A percentile compares a stretch with the other conserved stretches of the same genome.
phyloP scores from a whole-genome alignment of 805 yeast genomes.

The Ogataea pignaliae region DNA sequence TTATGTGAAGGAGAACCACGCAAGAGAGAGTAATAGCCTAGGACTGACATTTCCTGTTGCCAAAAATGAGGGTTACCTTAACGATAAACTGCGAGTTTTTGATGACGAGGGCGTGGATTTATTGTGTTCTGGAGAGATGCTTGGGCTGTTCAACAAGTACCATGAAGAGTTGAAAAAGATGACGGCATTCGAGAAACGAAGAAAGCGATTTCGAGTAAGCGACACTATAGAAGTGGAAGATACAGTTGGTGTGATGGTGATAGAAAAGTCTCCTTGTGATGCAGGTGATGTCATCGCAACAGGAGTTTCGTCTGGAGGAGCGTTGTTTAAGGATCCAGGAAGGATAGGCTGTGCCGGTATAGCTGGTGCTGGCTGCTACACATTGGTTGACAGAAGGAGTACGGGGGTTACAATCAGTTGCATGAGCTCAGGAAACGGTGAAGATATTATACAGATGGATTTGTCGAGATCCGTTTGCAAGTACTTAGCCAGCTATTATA shows the following conservation, averaged over 20 bases:
- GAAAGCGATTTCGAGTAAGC: too few relatives aligned
- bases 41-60: slow-evolving; percentile 34
- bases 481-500: slow-evolving; percentile 6
- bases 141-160: slow-evolving; percentile 5
- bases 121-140: slow-evolving; percentile 12
- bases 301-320: slow-evolving; percentile 52
- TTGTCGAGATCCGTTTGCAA: slow-evolving; percentile 33
- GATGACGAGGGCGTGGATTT: neutral
- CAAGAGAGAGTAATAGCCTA: slow-evolving; percentile 2
- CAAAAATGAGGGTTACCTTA: neutral
- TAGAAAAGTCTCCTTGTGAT: neutral
- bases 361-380: slow-evolving; percentile 41
- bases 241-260: slow-evolving; percentile 40
- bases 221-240: slow-evolving; percentile 29
- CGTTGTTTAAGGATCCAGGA: slow-evolving; percentile 44
- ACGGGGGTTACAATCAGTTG: slow-evolving; percentile 20
- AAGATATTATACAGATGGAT: slow-evolving; percentile 43
- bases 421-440: slow-evolving; percentile 54
- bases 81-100: too few relatives aligned
- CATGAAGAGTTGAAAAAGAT: neutral
- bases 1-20: neutral
- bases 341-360: slow-evolving; percentile 53
- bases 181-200: neutral
- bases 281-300: slow-evolving; percentile 11
- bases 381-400: slow-evolving; percentile 4